A percentile compares a stretch with the other conserved stretches of the same genome.
These are phyloP conservation scores for Hevea brasiliensis DNA, from an alignment of 345 rosid species.

Conservation along the genomic window DNA sequence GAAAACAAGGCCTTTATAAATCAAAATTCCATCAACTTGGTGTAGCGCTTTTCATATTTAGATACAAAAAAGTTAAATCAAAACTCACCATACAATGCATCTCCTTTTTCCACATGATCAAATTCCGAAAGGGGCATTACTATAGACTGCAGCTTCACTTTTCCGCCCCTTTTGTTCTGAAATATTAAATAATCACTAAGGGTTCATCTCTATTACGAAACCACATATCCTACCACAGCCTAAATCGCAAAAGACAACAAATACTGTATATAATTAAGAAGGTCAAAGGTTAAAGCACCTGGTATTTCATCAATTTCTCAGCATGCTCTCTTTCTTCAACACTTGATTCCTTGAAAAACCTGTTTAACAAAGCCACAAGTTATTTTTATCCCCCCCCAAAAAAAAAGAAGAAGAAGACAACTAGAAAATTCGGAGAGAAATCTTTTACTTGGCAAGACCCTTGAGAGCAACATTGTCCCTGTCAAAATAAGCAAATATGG, in stretches of 20 bases:
- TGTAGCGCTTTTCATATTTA: not conserved
- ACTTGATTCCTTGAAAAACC: conserved; percentile 38
- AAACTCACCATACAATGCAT: conserved; percentile 33
- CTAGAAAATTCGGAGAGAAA: not conserved
- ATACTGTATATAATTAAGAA: not conserved
- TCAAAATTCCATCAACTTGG: not conserved
- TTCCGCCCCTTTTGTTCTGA: conserved; percentile 39
- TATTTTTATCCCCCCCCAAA: not conserved
- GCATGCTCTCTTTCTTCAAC: conserved; percentile 34
- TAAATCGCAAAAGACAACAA: not conserved
- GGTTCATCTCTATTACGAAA: not conserved
- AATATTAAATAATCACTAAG: not conserved
- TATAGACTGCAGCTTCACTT: conserved; percentile 35
- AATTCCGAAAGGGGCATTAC: conserved; percentile 32
- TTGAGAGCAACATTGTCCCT: conserved; percentile 38
- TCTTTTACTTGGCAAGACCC: conserved; percentile 34
- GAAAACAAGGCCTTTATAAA: not conserved
- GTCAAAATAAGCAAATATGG: conserved; percentile 35
- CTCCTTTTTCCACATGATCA: conserved; percentile 32
- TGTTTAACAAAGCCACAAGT: not conserved
- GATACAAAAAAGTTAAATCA: not conserved
- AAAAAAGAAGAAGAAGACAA: not conserved
- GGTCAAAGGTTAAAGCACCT: conserved; percentile 18
- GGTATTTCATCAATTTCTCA: conserved; percentile 38
- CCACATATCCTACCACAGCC: not conserved